These are phyloP conservation scores for Kokia cookei DNA, from an alignment of 441 rosid genomes.

Conservation along the genomic window DNA sequence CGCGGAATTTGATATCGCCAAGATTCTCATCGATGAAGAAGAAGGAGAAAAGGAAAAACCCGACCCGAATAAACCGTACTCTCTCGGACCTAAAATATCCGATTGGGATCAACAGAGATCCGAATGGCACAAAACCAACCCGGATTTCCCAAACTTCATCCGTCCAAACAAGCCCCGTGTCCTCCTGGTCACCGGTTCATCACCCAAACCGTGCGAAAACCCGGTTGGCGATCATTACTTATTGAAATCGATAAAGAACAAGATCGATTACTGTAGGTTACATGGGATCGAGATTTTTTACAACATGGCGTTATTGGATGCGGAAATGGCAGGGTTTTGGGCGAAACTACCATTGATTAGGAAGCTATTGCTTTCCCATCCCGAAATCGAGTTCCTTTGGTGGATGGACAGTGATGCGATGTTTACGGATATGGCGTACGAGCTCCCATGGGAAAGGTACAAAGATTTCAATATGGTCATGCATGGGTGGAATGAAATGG, in stretches of 20 bases:
- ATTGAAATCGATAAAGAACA: slow-evolving; percentile 83
- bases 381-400: slow-evolving; percentile 84
- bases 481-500: slow-evolving; percentile 97
- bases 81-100: slow-evolving; percentile 72
- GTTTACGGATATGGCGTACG: slow-evolving; percentile 94
- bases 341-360: slow-evolving; percentile 86
- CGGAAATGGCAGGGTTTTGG: slow-evolving; percentile 95
- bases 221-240: slow-evolving; percentile 89
- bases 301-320: slow-evolving; percentile 79
- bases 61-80: slow-evolving; percentile 46
- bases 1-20: slow-evolving; percentile 35
- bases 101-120: slow-evolving; percentile 76
- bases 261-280: slow-evolving; percentile 80
- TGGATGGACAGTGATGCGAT: slow-evolving; percentile 98
- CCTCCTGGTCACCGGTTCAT: slow-evolving; percentile 81
- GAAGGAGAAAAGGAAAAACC: slow-evolving; percentile 26
- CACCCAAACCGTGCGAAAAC: slow-evolving; percentile 90
- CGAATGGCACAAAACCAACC: slow-evolving; percentile 56
- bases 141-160: slow-evolving; percentile 52
- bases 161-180: slow-evolving; percentile 66
- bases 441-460: slow-evolving; percentile 94
- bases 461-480: slow-evolving; percentile 61
- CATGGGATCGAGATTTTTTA: slow-evolving; percentile 86
- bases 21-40: slow-evolving; percentile 40
- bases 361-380: slow-evolving; percentile 70